These are phyloP conservation scores for Geranium incanum DNA, from an alignment of 441 rosid species.

Conservation along the genomic window DNA sequence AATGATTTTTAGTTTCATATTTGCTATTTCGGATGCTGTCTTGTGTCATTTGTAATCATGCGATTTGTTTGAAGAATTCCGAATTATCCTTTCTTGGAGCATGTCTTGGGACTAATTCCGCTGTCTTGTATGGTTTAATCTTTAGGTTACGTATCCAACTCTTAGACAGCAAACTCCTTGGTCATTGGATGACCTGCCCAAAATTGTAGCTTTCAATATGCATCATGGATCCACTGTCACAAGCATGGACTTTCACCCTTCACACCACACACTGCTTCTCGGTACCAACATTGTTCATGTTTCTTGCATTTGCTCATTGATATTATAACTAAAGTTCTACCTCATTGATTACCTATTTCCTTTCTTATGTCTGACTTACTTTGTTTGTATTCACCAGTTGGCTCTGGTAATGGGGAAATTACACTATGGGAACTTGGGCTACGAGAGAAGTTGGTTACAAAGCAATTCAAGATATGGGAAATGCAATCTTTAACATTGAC, in stretches of 20 bases:
- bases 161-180: slow-evolving; percentile 63
- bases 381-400: slow-evolving; percentile 46
- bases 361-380: slow-evolving; percentile 20
- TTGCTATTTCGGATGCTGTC: slow-evolving; percentile 18
- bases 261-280: slow-evolving; percentile 61
- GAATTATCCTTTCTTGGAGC: slow-evolving; percentile 8
- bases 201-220: slow-evolving; percentile 44
- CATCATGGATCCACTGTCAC: slow-evolving; percentile 60
- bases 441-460: slow-evolving; percentile 57
- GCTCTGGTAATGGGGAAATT: slow-evolving; percentile 70
- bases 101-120: background rate
- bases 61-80: slow-evolving; percentile 6
- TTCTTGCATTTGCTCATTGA: slow-evolving; percentile 15
- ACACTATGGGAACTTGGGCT: slow-evolving; percentile 69
- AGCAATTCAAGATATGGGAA: slow-evolving; percentile 73
- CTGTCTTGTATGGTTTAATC: slow-evolving; percentile 37
- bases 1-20: slow-evolving; percentile 3
- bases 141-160: slow-evolving; percentile 48
- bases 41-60: slow-evolving; percentile 17
- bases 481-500: slow-evolving; percentile 36
- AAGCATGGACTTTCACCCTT: slow-evolving; percentile 83
- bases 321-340: slow-evolving; percentile 11
- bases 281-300: slow-evolving; percentile 26
- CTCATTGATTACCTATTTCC: background rate
- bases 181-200: slow-evolving; percentile 70